Conservation (phyloP, 192 early-diverging fungal genomes). For the Spinellus fusiger region DNA sequence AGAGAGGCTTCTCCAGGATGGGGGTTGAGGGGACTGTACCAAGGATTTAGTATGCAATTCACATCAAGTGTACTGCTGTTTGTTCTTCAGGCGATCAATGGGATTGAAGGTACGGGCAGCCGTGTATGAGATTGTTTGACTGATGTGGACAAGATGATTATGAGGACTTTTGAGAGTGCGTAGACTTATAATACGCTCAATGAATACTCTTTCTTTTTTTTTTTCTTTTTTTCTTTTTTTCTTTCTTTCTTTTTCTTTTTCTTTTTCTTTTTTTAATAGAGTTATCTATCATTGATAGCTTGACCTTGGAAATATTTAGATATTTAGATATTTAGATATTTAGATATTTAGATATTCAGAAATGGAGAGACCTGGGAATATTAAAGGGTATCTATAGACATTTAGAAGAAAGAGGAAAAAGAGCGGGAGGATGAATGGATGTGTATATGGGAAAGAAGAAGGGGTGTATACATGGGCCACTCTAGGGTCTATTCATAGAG, state of each 20-base stretch:
- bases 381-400: no score
- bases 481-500: no score
- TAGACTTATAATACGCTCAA: not conserved
- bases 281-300: no score
- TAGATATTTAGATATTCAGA: no score
- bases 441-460: no score
- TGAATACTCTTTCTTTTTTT: not conserved
- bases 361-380: no score
- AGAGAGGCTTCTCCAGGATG: constrained; percentile 38
- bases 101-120: constrained; percentile 38
- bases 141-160: not conserved
- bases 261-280: not conserved
- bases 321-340: no score
- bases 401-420: no score
- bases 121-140: not conserved
- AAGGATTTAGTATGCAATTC: constrained; percentile 62
- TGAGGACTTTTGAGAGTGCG: not conserved
- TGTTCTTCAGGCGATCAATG: constrained; percentile 51
- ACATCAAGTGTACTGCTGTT: constrained; percentile 52
- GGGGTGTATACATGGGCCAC: no score
- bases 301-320: no score
- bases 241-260: not conserved
- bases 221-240: not conserved
- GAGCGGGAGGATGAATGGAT: no score
- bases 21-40: constrained; percentile 63